Base-by-base conservation (phyloP, 108 stramenopile species). In the Aureococcus anophagefferens region DNA sequence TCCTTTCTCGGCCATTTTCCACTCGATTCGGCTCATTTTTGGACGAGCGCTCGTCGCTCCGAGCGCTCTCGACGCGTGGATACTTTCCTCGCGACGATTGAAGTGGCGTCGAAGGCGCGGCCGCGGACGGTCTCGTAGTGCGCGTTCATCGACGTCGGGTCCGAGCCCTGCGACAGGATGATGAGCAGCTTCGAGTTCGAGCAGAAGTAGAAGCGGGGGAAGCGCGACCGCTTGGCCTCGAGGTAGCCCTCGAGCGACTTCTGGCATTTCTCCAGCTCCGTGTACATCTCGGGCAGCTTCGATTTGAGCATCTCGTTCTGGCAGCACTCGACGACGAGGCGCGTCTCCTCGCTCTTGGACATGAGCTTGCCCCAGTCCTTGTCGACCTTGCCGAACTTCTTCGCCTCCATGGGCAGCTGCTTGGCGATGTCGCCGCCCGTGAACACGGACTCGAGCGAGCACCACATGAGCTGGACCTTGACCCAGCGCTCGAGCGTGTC, bases 91-190 rank as follows among this genome's bases (percentile, higher is more conserved):
- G n/a, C n/a, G n/a, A n/a, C n/a, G n/a, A n/a, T n/a, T n/a, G n/a
- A n/a, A n/a, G n/a, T n/a, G n/a, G n/a, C 35, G 35, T 75, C 74
- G 44, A 75, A 79, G 45, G 77, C n/a, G n/a, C n/a, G n/a, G n/a
- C n/a, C n/a, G n/a, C n/a, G n/a, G n/a, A n/a, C 89, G 74, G 91
- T 94, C 70, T 91, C 91, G 82, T 93, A 94, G 81, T 91, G 91
- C 29, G 88, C 89, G 77, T 94, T 92, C 88, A 94, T 91, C 46
- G 91, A 88, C 69, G 89, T 79, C 35, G 93, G 93, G 80, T 94
- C 91, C 30, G 89, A 90, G 33, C 93, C 93, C 74, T 91, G 93
- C 17, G 89, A 90, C 28, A 94, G 84, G 68, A 94, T 92, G 44
- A 88, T 83, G 63, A 94, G 85, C 15, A 94, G 85, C 71, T 89